Evolutionary conservation across 345 rosid genomes (phyloP).

Genomic region (Cardiospermum halicacabum): DNA sequence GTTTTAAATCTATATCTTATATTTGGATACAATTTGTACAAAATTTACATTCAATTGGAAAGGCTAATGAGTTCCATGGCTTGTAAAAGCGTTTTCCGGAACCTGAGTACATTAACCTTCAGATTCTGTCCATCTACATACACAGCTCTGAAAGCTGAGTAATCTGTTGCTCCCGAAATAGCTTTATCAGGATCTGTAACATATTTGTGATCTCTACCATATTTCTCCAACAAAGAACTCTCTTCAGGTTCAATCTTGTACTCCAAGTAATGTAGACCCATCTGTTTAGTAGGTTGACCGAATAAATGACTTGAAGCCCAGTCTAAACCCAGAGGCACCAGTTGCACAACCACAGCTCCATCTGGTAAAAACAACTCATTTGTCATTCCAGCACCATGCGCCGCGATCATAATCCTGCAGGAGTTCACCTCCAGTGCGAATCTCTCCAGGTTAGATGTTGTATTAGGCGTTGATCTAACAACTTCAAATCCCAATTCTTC

Average conservation of each 20-base stretch:
- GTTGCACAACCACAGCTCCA: constrained; percentile 32
- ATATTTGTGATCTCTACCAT: constrained; percentile 30
- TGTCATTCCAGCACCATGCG: constrained; percentile 44
- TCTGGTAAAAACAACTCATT: constrained; percentile 33
- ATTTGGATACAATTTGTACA: not conserved
- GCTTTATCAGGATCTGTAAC: constrained; percentile 22
- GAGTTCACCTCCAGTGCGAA: constrained; percentile 24
- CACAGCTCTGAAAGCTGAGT: constrained; percentile 19
- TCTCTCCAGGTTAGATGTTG: constrained; percentile 25
- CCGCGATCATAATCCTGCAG: constrained; percentile 31
- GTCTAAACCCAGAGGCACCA: constrained; percentile 32
- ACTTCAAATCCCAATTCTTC: constrained; percentile 34
- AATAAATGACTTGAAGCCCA: constrained; percentile 31
- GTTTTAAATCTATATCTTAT: not conserved
- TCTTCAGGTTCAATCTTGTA: constrained; percentile 37
- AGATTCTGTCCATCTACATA: constrained; percentile 31
- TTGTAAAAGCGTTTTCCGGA: constrained; percentile 25
- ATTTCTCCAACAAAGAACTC: constrained; percentile 28
- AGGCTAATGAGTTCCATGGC: constrained; percentile 19
- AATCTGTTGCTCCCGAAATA: constrained; percentile 22
- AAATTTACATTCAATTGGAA: not conserved
- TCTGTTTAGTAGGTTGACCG: constrained; percentile 23
- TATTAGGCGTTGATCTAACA: constrained; percentile 7
- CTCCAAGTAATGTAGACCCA: constrained; percentile 35
- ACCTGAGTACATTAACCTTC: constrained; percentile 26